Percentiles rank a stretch among this genome's conserved stretches.
phyloP scores from a whole-genome alignment of 257 asterid genomes.

The Hygrophila difformis region DNA sequence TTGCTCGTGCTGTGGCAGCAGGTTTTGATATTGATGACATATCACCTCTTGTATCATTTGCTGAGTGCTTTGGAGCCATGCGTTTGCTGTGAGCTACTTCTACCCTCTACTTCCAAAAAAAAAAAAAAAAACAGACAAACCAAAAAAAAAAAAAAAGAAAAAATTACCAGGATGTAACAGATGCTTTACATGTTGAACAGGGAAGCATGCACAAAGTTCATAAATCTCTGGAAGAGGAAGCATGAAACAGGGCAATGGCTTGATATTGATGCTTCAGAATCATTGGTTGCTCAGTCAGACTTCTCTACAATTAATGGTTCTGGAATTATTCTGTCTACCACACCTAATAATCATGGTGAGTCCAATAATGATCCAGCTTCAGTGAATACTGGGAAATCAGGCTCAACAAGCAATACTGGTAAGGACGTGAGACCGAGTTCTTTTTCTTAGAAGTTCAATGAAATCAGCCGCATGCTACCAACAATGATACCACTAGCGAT shows the following conservation, averaged over 20 bases:
- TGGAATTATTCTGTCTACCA: conserved; percentile 46
- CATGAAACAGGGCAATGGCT: conserved; percentile 95
- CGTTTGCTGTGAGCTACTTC: conserved; percentile 60
- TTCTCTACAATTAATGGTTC: conserved; percentile 51
- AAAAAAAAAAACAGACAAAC: too few species aligned
- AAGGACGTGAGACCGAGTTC: conserved; percentile 24
- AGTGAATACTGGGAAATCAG: conserved; percentile 37
- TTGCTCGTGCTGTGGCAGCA: conserved; percentile 97
- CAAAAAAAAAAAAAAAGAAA: too few species aligned
- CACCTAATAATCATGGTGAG: conserved; percentile 41
- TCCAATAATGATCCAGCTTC: conserved; percentile 37
- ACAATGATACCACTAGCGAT: too few species aligned
- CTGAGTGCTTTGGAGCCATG: conserved; percentile 80
- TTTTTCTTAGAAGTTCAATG: conserved; percentile 2
- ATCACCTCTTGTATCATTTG: conserved; percentile 62
- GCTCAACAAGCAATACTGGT: conserved; percentile 36
- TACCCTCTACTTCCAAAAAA: conserved; percentile 4
- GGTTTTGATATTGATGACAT: conserved; percentile 77
- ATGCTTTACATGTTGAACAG: conserved; percentile 46
- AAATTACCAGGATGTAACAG: too few species aligned
- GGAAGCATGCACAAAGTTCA: conserved; percentile 80
- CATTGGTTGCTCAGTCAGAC: conserved; percentile 40
- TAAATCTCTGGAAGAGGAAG: conserved; percentile 76
- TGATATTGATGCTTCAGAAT: conserved; percentile 73
- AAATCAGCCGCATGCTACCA: too few species aligned